phyloP scores from a whole-genome alignment of 495 filamentous ascomycete genomes.

The Stereocaulon alpinum region DNA sequence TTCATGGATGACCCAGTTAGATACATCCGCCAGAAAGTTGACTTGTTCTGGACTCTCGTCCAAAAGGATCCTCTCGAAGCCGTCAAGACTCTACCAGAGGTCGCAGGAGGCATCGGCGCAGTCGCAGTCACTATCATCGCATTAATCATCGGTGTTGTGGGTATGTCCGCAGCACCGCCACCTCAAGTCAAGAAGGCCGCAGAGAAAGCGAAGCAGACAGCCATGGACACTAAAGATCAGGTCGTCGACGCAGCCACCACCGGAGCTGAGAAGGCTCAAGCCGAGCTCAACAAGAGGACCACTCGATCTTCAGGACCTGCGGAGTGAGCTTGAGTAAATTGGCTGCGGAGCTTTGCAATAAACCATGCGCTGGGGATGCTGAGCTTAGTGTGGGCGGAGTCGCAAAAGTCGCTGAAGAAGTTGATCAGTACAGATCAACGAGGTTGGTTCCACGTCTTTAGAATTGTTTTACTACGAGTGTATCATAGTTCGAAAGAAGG shows the following conservation, averaged over 20 bases:
- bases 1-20: constrained; percentile 87
- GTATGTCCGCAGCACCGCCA: constrained; percentile 42
- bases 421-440: not conserved
- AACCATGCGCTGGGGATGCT: not conserved
- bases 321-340: constrained; percentile 15
- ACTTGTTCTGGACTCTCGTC: constrained; percentile 75
- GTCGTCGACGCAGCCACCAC: constrained; percentile 56
- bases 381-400: not conserved
- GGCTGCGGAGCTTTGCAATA: not conserved
- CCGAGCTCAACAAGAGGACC: constrained; percentile 49
- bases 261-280: constrained; percentile 41
- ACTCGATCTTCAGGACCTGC: constrained; percentile 46
- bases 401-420: not conserved
- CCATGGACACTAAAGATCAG: constrained; percentile 70
- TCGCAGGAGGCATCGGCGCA: constrained; percentile 68
- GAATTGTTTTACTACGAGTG: constrained; percentile 1
- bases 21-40: constrained; percentile 85
- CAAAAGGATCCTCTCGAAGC: constrained; percentile 84
- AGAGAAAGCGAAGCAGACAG: constrained; percentile 63
- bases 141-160: constrained; percentile 50
- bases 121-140: constrained; percentile 58
- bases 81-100: constrained; percentile 82
- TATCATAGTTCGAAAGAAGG: not conserved
- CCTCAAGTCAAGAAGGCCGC: constrained; percentile 46
- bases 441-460: not conserved